Evolutionary conservation across 495 filamentous ascomycete genomes (phyloP), one percentile per base, ranked within the genome.

Genomic region (Hamigera avellanea): DNA sequence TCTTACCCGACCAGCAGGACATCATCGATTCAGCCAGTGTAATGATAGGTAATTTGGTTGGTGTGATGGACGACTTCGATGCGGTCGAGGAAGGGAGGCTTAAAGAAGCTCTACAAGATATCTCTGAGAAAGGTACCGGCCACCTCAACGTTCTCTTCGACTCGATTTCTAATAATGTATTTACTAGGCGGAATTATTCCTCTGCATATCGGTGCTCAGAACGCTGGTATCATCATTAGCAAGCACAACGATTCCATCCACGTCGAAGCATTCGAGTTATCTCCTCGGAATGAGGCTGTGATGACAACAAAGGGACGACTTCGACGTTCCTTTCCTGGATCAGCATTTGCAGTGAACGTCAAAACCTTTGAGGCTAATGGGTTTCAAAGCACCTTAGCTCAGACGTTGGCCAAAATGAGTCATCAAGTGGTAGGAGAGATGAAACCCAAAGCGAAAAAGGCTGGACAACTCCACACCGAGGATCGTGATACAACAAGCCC

Each of bases 191-290:
- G 14, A n/a, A 9, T 6, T 32, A 32, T 70, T 17, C 45, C 56
- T 0, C 42, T 76, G 9, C 50, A 78, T 36, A 54, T 81, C 19
- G 45, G 48, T n/a, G 55, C 48, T 10, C 78, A 82, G 44, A 83
- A 83, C 48, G 73, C 73, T 0, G 78, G 57, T 0, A 36, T 81
- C 0, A 42, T 80, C 7, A 48, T 80, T 29, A 60, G 55, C 2
- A 52, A 43, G 26, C 26, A 33, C 0, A 29, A 43, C 0, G 23
- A 55, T n/a, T 26, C 39, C 4, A 52, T 73, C 26, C 29, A 61
- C 1, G 51, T 81, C 18, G 67, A 79, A 44, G 43, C 54, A 0
- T 83, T 79, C 33, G 75, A 81, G 41, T 59, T 76, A 0, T 70
- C 72, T 3, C 62, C 77, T 0, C 39, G 40, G 1, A 73, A 72